phyloP scores from a whole-genome alignment of 73 alveolate genomes.

The Effrenium voratum region DNA sequence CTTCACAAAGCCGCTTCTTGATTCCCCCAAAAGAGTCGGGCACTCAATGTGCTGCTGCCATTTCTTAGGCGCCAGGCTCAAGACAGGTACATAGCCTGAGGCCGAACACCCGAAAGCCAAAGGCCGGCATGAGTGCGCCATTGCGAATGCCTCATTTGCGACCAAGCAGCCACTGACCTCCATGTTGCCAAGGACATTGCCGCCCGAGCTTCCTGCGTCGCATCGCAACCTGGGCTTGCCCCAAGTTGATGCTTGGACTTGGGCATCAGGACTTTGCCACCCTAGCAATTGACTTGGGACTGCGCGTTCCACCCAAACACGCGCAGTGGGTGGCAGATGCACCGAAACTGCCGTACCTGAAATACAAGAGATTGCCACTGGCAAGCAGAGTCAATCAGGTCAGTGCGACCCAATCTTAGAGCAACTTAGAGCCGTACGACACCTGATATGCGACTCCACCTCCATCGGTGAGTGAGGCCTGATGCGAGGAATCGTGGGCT shows the following conservation, averaged over 20 bases:
- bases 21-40: too few species aligned
- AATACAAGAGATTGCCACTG: too few species aligned
- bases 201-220: conserved; percentile 67
- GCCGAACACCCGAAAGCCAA: background rate
- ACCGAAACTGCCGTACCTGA: conserved; percentile 55
- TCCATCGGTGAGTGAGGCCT: conserved; percentile 38
- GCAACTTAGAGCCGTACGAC: conserved; percentile 2
- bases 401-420: too few species aligned
- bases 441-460: conserved; percentile 21
- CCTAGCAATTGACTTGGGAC: background rate
- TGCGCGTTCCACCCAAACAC: conserved; percentile 50
- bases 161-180: conserved; percentile 45
- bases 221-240: conserved; percentile 70
- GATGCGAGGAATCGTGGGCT: background rate
- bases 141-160: background rate
- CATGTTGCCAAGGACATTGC: conserved; percentile 70
- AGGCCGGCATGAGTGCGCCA: background rate
- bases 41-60: too few species aligned
- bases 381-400: background rate
- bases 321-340: conserved; percentile 88
- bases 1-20: too few species aligned
- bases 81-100: conserved; percentile 64
- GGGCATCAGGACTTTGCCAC: background rate
- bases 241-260: background rate
- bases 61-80: conserved; percentile 42